These are phyloP conservation scores for Achaetomiella virescens DNA, from an alignment of 495 filamentous ascomycete species.

Conservation along the genomic window DNA sequence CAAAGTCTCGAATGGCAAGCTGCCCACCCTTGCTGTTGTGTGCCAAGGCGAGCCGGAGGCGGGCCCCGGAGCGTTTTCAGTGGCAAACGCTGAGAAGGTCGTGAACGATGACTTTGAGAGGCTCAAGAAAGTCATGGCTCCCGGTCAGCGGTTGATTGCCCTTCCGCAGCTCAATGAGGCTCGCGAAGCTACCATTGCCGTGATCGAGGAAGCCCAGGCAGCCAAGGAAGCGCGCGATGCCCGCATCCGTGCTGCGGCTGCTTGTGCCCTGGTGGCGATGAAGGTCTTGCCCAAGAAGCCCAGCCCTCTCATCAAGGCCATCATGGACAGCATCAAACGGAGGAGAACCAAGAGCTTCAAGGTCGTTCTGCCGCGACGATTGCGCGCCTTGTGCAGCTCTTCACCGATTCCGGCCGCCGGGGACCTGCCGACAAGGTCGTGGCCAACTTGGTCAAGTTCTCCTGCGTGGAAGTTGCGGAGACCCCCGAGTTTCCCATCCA, in stretches of 20 bases:
- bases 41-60: constrained; percentile 89
- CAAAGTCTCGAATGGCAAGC: constrained; percentile 61
- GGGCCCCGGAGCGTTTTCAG: constrained; percentile 83
- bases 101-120: constrained; percentile 75
- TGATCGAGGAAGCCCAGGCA: constrained; percentile 69
- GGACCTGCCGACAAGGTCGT: constrained; percentile 90
- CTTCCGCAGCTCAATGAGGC: constrained; percentile 69
- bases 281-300: constrained; percentile 85
- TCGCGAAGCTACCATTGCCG: constrained; percentile 55
- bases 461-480: constrained; percentile 92
- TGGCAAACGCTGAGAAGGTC: constrained; percentile 79
- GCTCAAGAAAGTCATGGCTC: constrained; percentile 74
- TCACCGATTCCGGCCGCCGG: constrained; percentile 66
- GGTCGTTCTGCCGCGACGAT: constrained; percentile 79
- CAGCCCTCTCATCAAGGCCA: constrained; percentile 78
- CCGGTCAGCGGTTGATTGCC: constrained; percentile 76
- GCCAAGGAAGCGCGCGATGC: constrained; percentile 78
- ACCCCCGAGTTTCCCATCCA: constrained; percentile 90
- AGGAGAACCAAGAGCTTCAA: constrained; percentile 88
- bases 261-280: constrained; percentile 82
- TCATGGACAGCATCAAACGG: constrained; percentile 97
- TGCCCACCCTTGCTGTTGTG: constrained; percentile 77
- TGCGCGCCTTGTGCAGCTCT: constrained; percentile 74
- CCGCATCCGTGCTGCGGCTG: constrained; percentile 79
- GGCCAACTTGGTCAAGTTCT: constrained; percentile 89